Evolutionary conservation across 1,139 yeast species (phyloP).

Genomic region (Arxiozyma bovina): DNA sequence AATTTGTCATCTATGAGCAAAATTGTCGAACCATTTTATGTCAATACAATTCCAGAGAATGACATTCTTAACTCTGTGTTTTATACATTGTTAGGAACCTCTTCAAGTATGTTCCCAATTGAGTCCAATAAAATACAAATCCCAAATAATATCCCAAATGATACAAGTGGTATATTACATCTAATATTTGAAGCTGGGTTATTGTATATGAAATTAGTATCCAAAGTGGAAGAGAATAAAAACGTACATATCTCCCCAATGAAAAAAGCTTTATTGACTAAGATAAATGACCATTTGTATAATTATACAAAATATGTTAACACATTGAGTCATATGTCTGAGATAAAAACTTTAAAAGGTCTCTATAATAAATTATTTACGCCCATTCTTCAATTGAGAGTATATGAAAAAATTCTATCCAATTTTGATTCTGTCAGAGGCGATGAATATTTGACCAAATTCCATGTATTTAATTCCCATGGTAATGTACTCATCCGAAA

Average conservation of each 20-base stretch:
- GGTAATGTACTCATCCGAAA: constrained; percentile 52
- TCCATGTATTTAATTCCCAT: constrained; percentile 45
- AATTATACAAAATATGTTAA: constrained; percentile 51
- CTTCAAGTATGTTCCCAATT: constrained; percentile 53
- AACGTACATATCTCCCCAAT: constrained; percentile 41
- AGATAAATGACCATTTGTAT: constrained; percentile 44
- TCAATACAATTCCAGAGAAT: constrained; percentile 36
- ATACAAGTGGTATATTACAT: constrained; percentile 50
- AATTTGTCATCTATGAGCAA: constrained; percentile 19
- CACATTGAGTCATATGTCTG: constrained; percentile 35
- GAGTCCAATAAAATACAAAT: constrained; percentile 33
- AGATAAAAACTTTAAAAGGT: constrained; percentile 31
- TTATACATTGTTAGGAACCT: constrained; percentile 64
- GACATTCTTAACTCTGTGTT: constrained; percentile 51
- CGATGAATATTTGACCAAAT: constrained; percentile 46
- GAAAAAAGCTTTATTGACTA: constrained; percentile 55
- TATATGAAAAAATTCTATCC: constrained; percentile 40
- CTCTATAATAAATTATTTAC: constrained; percentile 43
- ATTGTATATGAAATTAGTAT: constrained; percentile 43
- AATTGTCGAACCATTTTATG: constrained; percentile 26
- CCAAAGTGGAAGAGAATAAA: constrained; percentile 31
- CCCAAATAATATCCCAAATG: constrained; percentile 48
- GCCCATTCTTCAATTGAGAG: constrained; percentile 47
- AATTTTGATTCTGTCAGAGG: constrained; percentile 39
- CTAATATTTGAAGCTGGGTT: constrained; percentile 66